Conservation (phyloP, 2,329 filamentous ascomycete species). For the Shiraia sp. region DNA sequence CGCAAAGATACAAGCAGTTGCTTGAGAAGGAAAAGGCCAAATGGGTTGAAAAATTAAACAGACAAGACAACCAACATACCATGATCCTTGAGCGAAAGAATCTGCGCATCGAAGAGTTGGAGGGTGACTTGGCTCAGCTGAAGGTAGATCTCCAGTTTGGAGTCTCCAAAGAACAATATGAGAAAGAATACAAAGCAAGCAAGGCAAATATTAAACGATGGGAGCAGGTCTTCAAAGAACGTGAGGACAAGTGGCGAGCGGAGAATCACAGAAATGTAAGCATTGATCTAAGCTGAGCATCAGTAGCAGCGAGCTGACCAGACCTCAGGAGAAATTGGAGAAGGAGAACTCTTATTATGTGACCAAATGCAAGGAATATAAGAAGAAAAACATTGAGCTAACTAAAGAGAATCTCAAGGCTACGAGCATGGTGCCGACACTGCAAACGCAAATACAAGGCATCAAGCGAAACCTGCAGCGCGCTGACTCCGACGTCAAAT, state of each 20-base stretch:
- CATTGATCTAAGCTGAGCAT: background rate
- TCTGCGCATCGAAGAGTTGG: conserved; percentile 38
- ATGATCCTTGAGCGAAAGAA: conserved; percentile 51
- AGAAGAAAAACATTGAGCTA: conserved; percentile 27
- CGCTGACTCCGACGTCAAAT: conserved; percentile 35
- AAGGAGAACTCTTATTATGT: conserved; percentile 27
- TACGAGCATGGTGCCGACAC: conserved; percentile 26
- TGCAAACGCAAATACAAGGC: conserved; percentile 34
- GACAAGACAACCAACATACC: conserved; percentile 67
- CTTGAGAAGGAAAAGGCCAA: conserved; percentile 49
- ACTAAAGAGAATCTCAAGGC: conserved; percentile 29
- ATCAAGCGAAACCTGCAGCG: conserved; percentile 31
- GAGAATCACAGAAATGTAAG: conserved; percentile 32
- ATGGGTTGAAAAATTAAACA: conserved; percentile 39
- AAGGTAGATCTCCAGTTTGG: conserved; percentile 26
- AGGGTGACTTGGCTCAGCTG: conserved; percentile 23
- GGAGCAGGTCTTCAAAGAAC: conserved; percentile 36
- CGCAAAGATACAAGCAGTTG: conserved; percentile 49
- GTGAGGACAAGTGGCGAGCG: conserved; percentile 34
- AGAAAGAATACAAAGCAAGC: conserved; percentile 32
- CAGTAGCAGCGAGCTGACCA: conserved; percentile 8
- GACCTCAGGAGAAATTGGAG: conserved; percentile 20
- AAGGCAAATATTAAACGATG: conserved; percentile 39
- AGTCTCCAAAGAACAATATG: conserved; percentile 31
- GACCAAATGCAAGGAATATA: conserved; percentile 31